A percentile compares a stretch with the other conserved stretches of the same genome.
Evolutionary conservation across 805 yeast species (phyloP).

Genomic region (Candida ponderosae): DNA sequence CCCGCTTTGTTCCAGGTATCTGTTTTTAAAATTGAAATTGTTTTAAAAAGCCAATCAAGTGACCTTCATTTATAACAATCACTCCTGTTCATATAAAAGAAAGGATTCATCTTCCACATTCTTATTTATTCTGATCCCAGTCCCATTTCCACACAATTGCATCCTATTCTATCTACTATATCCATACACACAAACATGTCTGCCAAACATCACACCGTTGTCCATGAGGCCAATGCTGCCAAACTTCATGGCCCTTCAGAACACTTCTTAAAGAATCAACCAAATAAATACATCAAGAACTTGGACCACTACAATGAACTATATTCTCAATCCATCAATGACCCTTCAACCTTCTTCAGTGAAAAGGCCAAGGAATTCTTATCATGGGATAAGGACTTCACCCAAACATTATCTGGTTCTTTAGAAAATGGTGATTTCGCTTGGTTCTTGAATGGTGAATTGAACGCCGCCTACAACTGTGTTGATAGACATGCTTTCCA

Average conservation of each 20-base stretch:
- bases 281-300: conserved; percentile 40
- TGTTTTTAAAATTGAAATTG: too few relatives aligned
- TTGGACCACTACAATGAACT: conserved; percentile 64
- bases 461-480: conserved; percentile 75
- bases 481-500: conserved; percentile 74
- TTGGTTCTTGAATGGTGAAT: conserved; percentile 75
- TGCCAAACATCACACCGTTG: conserved; percentile 22
- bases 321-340: conserved; percentile 71
- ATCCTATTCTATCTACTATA: background rate
- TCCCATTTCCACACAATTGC: background rate
- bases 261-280: conserved; percentile 31
- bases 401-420: conserved; percentile 14
- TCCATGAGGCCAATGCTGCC: conserved; percentile 32
- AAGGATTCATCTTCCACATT: background rate
- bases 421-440: conserved; percentile 46
- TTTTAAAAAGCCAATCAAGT: background rate
- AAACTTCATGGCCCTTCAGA: conserved; percentile 26
- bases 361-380: conserved; percentile 65
- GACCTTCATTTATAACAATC: background rate
- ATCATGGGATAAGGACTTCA: conserved; percentile 72
- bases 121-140: background rate
- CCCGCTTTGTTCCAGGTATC: too few relatives aligned
- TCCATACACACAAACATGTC: background rate
- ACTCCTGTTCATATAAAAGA: too few relatives aligned
- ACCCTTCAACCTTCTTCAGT: conserved; percentile 82